Percentiles rank a stretch among this genome's conserved stretches.
Conservation (phyloP, 2,329 filamentous ascomycete species). For the Talaromyces sp. region DNA sequence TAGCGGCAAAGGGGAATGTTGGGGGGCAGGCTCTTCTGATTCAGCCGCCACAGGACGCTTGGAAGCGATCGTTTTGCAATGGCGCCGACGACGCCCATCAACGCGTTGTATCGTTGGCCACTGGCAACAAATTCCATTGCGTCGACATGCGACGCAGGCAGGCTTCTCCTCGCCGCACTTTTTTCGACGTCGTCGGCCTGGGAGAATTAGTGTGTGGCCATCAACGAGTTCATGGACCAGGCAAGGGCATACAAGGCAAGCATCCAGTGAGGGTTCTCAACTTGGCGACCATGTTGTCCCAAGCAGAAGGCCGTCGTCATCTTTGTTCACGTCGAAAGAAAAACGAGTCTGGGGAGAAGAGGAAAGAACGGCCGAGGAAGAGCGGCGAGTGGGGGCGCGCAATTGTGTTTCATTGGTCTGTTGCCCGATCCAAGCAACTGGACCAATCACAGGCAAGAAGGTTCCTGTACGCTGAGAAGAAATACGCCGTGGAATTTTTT, state of each 20-base stretch:
- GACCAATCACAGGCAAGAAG: not conserved
- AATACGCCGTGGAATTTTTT: not conserved
- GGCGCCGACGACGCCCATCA: constrained; percentile 3
- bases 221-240: not conserved
- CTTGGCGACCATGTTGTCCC: constrained; percentile 3
- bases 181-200: constrained; percentile 7
- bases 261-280: constrained; percentile 8
- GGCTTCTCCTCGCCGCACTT: constrained; percentile 9
- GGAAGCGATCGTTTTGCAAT: not conserved
- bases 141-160: not conserved
- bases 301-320: not conserved
- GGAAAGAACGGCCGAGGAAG: not conserved
- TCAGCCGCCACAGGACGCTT: not conserved
- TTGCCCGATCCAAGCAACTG: not conserved
- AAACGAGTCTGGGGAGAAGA: not conserved
- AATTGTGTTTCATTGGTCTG: constrained; percentile 5
- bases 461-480: not conserved
- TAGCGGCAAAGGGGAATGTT: not conserved
- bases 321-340: not conserved
- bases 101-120: constrained; percentile 1
- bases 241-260: not conserved
- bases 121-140: constrained; percentile 4
- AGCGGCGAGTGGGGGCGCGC: not conserved
- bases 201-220: not conserved
- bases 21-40: not conserved